These are phyloP conservation scores for Lenwebbia sp. DNA, from an alignment of 345 rosid species.

Conservation along the genomic window DNA sequence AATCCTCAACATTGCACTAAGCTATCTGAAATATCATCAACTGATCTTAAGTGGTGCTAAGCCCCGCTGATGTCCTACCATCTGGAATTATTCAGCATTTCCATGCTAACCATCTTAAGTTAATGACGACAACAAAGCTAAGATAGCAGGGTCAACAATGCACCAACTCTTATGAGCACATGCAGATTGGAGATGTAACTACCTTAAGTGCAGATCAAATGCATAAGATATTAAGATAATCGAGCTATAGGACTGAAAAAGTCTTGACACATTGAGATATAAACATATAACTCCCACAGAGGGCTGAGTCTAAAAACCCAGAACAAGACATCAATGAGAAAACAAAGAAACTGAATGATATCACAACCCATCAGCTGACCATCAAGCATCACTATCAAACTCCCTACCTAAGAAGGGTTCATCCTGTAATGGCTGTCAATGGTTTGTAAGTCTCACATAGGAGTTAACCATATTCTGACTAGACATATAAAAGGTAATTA, in stretches of 20 bases:
- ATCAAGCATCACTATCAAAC: not conserved
- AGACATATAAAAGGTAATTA: not conserved
- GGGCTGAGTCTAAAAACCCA: not conserved
- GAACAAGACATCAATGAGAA: not conserved
- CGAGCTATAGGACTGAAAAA: not conserved
- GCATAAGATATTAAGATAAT: not conserved
- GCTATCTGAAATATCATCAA: not conserved
- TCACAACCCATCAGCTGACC: not conserved
- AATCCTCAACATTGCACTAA: not conserved
- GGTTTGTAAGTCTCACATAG: not conserved
- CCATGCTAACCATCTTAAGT: not conserved
- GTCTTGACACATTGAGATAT: not conserved
- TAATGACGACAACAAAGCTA: not conserved
- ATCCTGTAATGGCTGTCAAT: not conserved
- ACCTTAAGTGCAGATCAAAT: not conserved
- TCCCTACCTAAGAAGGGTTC: not conserved
- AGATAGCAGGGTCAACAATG: not conserved
- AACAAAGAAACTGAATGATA: not conserved
- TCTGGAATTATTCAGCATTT: not conserved
- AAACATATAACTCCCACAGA: not conserved
- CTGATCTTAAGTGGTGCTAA: not conserved
- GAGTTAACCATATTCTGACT: not conserved
- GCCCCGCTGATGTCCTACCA: not conserved
- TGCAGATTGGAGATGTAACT: not conserved
- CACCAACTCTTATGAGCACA: not conserved